Base-by-base conservation (phyloP, 2,329 filamentous ascomycete genomes). In the Trichoderma atrobrunneum region DNA sequence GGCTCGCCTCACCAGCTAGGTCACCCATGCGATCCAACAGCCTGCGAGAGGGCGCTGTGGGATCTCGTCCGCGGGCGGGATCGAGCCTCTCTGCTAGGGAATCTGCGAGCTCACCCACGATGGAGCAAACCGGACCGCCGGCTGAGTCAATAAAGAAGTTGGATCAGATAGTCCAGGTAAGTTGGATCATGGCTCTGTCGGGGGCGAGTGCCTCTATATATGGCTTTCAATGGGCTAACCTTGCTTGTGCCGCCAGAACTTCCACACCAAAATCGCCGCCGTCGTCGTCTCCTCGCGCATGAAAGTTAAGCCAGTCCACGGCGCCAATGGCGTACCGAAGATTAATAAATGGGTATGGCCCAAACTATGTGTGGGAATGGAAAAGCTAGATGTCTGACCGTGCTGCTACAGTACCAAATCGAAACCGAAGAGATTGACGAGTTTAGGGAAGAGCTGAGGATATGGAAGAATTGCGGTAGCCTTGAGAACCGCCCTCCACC, bases 361-460 rank as follows among this genome's bases (percentile, higher is more conserved):
- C 60, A 14, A 21, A 39, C 30, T 12, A 7, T 16, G 12, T 39
- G 21, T 3, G 3, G 16, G 16, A 21, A 30, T 32, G 57, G 30
- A n/a, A 36, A 43, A 62, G 14, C 10, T 36, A 10, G n/a, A 30
- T 30, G 28, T 34, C 67, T 70, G 57, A 70, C 67, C 34, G 11
- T 70, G 39, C 24, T 70, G 77, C 36, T 64, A 60, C 78, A 98
- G 96, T 99, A 98, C 83, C 97, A 97, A 85, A 90, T 98, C 76
- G 92, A 97, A 76, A 91, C 97, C 59, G 93, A 97, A 77, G 96
- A 99, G 77, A 95, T 95, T 74, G 93, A 97, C 78, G 90, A 93
- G 73, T 94, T 97, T 78, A 87, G 88, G 77, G 92, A 97, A 75
- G 92, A 96, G 75, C 87, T 98, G 74, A 87, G 88, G 76, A 86